These are phyloP conservation scores for Cordyceps farinosa DNA, from an alignment of 2,329 filamentous ascomycete genomes.

Conservation along the genomic window DNA sequence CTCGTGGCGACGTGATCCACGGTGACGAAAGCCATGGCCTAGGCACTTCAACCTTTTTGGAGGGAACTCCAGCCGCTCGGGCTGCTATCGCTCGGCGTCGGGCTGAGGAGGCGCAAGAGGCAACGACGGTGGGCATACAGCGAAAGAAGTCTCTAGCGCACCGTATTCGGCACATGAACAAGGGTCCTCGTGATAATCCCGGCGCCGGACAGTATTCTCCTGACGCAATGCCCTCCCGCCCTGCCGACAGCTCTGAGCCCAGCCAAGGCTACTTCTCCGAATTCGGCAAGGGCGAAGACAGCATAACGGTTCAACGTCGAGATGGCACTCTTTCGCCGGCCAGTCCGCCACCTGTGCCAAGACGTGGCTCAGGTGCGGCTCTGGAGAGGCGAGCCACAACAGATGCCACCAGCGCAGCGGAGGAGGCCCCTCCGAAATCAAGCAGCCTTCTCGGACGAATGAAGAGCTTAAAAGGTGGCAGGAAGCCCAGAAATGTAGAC, in stretches of 20 bases:
- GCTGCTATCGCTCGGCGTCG: slow-evolving; percentile 73
- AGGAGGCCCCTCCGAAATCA: slow-evolving; percentile 42
- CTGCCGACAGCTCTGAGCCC: slow-evolving; percentile 34
- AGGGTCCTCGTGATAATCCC: slow-evolving; percentile 58
- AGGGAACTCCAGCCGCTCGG: slow-evolving; percentile 84
- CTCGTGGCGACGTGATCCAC: slow-evolving; percentile 69
- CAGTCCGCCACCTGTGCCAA: slow-evolving; percentile 52
- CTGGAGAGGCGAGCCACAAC: slow-evolving; percentile 64
- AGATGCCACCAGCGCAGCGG: slow-evolving; percentile 44
- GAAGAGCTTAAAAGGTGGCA: slow-evolving; percentile 74
- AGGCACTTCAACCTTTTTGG: slow-evolving; percentile 92
- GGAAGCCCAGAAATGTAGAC: slow-evolving; percentile 41
- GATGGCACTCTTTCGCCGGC: slow-evolving; percentile 45
- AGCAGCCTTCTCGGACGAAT: slow-evolving; percentile 73
- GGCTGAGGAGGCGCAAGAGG: slow-evolving; percentile 61
- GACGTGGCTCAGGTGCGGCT: slow-evolving; percentile 36
- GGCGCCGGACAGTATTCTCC: slow-evolving; percentile 50
- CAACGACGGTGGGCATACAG: slow-evolving; percentile 59
- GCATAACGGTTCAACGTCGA: slow-evolving; percentile 43
- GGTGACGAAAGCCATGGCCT: slow-evolving; percentile 80
- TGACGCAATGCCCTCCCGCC: slow-evolving; percentile 33
- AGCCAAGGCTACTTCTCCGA: slow-evolving; percentile 80
- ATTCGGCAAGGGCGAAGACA: slow-evolving; percentile 58
- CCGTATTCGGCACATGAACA: slow-evolving; percentile 80
- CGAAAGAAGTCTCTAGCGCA: slow-evolving; percentile 95